Evolutionary conservation across 345 rosid species (phyloP).

Genomic region (Eucalyptus grandis): DNA sequence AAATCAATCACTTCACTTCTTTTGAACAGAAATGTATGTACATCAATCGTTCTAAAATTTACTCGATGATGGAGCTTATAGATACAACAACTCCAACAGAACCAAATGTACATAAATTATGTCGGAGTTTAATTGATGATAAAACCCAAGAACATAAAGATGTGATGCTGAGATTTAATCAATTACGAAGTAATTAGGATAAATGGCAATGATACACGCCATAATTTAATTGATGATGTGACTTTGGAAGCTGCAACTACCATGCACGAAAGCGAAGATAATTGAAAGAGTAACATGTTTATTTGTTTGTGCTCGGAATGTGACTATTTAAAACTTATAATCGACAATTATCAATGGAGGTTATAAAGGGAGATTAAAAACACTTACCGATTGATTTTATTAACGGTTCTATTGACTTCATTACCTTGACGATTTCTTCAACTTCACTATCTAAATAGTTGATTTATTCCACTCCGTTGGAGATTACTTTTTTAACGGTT

Average conservation of each 20-base stretch:
- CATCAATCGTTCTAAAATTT: fast-evolving
- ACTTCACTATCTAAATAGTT: neutral
- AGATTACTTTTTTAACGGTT: no score
- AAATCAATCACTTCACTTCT: no score
- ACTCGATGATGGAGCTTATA: fast-evolving
- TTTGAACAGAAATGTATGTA: neutral
- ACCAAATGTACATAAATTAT: fast-evolving
- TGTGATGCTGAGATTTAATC: fast-evolving
- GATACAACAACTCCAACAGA: fast-evolving
- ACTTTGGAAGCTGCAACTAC: fast-evolving
- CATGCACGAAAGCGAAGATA: fast-evolving
- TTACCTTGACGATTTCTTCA: neutral
- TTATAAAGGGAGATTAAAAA: no score
- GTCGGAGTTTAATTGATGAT: fast-evolving
- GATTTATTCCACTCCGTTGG: no score
- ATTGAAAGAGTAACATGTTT: neutral
- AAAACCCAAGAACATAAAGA: neutral
- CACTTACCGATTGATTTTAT: no score
- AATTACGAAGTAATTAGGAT: neutral
- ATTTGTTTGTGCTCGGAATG: neutral
- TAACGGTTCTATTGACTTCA: neutral
- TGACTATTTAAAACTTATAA: no score
- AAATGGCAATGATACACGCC: fast-evolving
- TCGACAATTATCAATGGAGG: neutral
- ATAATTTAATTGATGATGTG: no score